Percentiles rank a stretch among this genome's conserved stretches.
These are phyloP conservation scores for Wickerhamiella australiensis DNA, from an alignment of 805 yeast species.

Conservation along the genomic window DNA sequence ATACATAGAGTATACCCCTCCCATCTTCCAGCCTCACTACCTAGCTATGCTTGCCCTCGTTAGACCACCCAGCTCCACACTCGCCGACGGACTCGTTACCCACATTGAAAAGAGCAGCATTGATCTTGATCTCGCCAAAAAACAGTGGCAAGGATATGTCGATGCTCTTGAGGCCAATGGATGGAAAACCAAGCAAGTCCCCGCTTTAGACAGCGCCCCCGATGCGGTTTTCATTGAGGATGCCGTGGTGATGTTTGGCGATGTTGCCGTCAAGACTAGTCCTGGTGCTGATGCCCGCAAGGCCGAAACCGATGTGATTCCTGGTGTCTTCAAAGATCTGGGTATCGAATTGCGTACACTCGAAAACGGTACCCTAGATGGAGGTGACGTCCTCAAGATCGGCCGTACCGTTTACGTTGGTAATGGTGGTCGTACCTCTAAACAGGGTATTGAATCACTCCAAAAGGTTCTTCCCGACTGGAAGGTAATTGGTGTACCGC, in stretches of 20 bases:
- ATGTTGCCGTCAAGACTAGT: slow-evolving; percentile 6
- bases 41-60: slow-evolving; percentile 5
- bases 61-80: slow-evolving; percentile 6
- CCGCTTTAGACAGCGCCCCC: slow-evolving; percentile 3
- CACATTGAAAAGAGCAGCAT: slow-evolving; percentile 8
- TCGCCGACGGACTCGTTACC: slow-evolving; percentile 11
- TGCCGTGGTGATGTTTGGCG: slow-evolving; percentile 10
- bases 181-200: slow-evolving; percentile 6
- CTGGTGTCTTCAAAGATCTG: background rate
- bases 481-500: slow-evolving; percentile 9
- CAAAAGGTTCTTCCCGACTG: slow-evolving; percentile 6
- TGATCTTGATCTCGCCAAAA: slow-evolving; percentile 2
- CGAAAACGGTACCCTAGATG: slow-evolving; percentile 7
- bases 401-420: slow-evolving; percentile 11
- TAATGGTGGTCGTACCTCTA: slow-evolving; percentile 8
- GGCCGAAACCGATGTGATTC: slow-evolving; percentile 6
- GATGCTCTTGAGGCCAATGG: slow-evolving; percentile 9
- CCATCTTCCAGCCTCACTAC: too few species aligned
- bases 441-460: slow-evolving; percentile 4
- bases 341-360: slow-evolving; percentile 3
- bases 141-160: slow-evolving; percentile 10
- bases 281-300: slow-evolving; percentile 11
- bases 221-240: slow-evolving; percentile 12
- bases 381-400: slow-evolving; percentile 10
- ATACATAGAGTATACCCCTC: too few species aligned